A percentile compares a stretch with the other conserved stretches of the same genome.
phyloP scores from a whole-genome alignment of 2,329 filamentous ascomycete genomes.

The Ceratocystis variospora region DNA sequence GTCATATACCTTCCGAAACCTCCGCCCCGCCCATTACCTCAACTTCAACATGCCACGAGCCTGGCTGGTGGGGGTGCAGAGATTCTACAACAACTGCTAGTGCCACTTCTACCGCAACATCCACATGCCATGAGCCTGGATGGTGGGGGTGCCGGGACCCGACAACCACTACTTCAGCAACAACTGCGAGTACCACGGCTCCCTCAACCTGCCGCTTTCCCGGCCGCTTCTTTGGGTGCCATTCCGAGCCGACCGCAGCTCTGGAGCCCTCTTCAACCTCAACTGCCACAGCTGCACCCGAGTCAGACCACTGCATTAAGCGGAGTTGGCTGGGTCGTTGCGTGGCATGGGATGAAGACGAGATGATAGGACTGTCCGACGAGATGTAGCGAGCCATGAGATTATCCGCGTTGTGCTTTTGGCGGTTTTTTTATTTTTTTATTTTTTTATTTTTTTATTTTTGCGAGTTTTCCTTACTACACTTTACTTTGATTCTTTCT shows the following conservation, averaged over 20 bases:
- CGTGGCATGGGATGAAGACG: slow-evolving; percentile 27
- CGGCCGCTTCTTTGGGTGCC: slow-evolving; percentile 37
- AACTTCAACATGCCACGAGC: slow-evolving; percentile 20
- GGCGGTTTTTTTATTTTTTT: neutral
- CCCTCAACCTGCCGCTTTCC: slow-evolving; percentile 32
- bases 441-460: neutral
- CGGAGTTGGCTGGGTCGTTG: slow-evolving; percentile 33
- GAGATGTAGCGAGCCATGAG: slow-evolving; percentile 24
- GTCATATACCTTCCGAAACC: slow-evolving; percentile 25
- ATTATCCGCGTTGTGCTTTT: neutral
- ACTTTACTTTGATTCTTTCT: neutral
- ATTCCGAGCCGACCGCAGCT: slow-evolving; percentile 28
- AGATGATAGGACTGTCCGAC: slow-evolving; percentile 23
- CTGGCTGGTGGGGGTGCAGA: slow-evolving; percentile 20
- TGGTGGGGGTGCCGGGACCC: slow-evolving; percentile 52
- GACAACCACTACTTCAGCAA: slow-evolving; percentile 27
- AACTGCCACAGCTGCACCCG: slow-evolving; percentile 22
- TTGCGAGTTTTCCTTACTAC: neutral
- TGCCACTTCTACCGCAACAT: slow-evolving; percentile 33
- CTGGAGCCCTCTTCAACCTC: slow-evolving; percentile 22
- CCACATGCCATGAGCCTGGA: slow-evolving; percentile 46
- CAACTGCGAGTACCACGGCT: slow-evolving; percentile 21
- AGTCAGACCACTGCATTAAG: slow-evolving; percentile 26
- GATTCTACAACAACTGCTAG: slow-evolving; percentile 26
- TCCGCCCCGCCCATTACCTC: slow-evolving; percentile 23